Evolutionary conservation across 2,329 filamentous ascomycete species (phyloP), one percentile per base, ranked within the genome.

Genomic region (Penicillium italicum): DNA sequence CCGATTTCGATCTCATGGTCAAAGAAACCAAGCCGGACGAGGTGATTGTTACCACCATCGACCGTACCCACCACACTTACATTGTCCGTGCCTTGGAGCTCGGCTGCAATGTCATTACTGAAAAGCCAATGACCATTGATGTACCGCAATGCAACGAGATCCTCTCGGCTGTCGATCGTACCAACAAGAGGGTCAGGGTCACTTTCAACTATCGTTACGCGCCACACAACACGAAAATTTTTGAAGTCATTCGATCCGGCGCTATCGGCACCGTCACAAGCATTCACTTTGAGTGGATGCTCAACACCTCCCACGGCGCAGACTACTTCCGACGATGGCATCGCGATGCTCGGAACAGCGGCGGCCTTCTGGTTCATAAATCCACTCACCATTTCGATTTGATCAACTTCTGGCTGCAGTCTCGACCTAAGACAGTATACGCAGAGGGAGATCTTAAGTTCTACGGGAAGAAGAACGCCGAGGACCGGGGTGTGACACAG

Each of bases 71-170:
- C 68, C 75, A 85, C 63, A 77, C 73, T 28, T 86, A 86, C 70
- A 85, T 85, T 46, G 75, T 84, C 5, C 77, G 80, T 3, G 82
- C 84, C 0, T 72, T 86, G 46, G 82, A 85, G 58, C 71, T 84
- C 1, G 83, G 83, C 16, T 83, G 82, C 62, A 79, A 81, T 57
- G 83, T 85, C 0, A 75, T 86, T n/a, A 85, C 81, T 0, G 83
- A 86, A 64, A 86, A 86, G 67, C 84, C 83, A 5, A 85, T 86
- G 83, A 86, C 84, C 0, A 82, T 85, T 61, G 82, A 86, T 62
- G 80, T 76, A 0, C 74, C 77, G 1, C 77, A 82, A 2, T 84
- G 82, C 68, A 74, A 70, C 7, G 74, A 77, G 47, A 85, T 86
- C 55, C 77, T 85, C 59, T 75, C 77, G 58, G 79, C 81, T 12